Conservation (phyloP, 805 yeast genomes). For the Kluyveromyces dobzhanskii region DNA sequence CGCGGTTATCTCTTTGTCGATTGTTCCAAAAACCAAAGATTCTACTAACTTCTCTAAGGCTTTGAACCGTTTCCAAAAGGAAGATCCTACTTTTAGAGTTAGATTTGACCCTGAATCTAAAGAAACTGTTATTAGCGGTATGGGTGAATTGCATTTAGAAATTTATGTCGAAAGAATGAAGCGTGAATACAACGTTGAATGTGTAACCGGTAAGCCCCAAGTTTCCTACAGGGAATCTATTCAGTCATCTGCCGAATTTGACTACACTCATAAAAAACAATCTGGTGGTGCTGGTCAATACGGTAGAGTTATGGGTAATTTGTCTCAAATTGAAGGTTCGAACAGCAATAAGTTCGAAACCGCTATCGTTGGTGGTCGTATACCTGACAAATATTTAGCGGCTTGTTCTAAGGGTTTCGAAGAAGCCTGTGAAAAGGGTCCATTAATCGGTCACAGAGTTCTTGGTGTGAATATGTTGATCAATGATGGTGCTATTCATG, state of each 20-base stretch:
- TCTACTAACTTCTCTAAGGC: conserved; percentile 91
- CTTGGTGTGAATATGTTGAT: conserved; percentile 88
- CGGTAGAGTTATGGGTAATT: conserved; percentile 87
- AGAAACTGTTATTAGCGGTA: conserved; percentile 83
- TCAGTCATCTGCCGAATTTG: conserved; percentile 63
- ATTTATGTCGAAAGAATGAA: conserved; percentile 97
- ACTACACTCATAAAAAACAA: conserved; percentile 94
- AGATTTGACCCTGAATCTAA: conserved; percentile 86
- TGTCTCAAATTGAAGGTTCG: conserved; percentile 45
- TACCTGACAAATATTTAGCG: conserved; percentile 85
- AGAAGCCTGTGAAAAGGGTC: conserved; percentile 93
- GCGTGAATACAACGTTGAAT: conserved; percentile 93
- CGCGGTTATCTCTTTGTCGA: conserved; percentile 91
- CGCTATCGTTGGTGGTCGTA: conserved; percentile 92
- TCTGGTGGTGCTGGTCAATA: conserved; percentile 99
- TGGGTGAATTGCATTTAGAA: conserved; percentile 97
- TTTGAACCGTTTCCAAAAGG: conserved; percentile 93
- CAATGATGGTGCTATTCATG: conserved; percentile 95
- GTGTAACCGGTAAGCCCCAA: conserved; percentile 94
- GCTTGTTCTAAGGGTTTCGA: conserved; percentile 96
- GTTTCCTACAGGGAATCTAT: conserved; percentile 96
- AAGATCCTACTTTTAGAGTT: conserved; percentile 97
- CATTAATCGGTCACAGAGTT: conserved; percentile 89
- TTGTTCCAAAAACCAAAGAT: conserved; percentile 82
- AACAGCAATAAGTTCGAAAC: conserved; percentile 68